Evolutionary conservation across 2,329 filamentous ascomycete genomes (phyloP).

Genomic region (Neofusicoccum umdonicola): DNA sequence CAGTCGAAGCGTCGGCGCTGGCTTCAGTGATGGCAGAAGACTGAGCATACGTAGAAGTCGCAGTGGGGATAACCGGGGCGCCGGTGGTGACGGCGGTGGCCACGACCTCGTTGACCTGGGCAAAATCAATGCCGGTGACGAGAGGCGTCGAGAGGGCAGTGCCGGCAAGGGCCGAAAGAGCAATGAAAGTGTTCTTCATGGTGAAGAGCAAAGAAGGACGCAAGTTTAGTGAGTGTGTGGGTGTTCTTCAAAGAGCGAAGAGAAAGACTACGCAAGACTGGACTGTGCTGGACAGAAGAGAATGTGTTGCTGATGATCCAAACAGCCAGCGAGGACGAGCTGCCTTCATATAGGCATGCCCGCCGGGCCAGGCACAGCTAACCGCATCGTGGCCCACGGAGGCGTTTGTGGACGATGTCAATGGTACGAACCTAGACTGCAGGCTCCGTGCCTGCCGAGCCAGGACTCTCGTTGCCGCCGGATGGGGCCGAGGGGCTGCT

Average conservation of each 20-base stretch:
- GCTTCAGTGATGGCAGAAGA: not conserved
- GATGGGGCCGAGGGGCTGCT: not conserved
- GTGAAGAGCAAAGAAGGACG: not conserved
- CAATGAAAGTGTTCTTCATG: slow-evolving; percentile 14
- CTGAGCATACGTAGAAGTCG: not conserved
- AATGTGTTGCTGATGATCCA: not conserved
- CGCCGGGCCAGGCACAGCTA: not conserved
- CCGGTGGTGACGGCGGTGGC: not conserved
- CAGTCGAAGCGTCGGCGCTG: not conserved
- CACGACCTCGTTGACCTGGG: slow-evolving; percentile 6
- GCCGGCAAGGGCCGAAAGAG: slow-evolving; percentile 12
- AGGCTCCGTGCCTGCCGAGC: not conserved
- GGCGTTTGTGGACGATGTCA: not conserved
- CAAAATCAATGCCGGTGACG: not conserved
- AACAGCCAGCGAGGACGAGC: not conserved
- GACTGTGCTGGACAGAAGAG: not conserved
- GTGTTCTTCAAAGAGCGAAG: slow-evolving; percentile 6
- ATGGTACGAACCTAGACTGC: not conserved
- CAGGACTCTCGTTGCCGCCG: not conserved
- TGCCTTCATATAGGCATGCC: not conserved
- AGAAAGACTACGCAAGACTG: not conserved
- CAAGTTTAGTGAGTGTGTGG: not conserved
- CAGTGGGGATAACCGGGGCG: not conserved
- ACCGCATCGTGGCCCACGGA: not conserved
- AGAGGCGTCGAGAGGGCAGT: slow-evolving; percentile 5